Percentiles rank a stretch among this genome's conserved stretches.
Conservation (phyloP, 768 basidiomycete genomes). For the Kwoniella shandongensis region DNA sequence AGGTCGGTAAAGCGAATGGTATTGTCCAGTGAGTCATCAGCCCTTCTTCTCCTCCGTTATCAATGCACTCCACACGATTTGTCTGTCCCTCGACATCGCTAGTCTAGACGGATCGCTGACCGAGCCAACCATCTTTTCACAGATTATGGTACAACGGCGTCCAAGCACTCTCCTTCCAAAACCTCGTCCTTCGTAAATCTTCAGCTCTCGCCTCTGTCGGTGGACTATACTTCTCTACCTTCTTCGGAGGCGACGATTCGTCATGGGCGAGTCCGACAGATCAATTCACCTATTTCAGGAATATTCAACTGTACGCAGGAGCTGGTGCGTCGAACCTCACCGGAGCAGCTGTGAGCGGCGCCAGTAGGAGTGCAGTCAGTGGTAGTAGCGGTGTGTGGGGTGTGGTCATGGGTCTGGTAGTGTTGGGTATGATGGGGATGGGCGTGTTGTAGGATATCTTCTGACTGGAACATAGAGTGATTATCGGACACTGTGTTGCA, state of each 20-base stretch:
- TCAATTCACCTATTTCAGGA: constrained; percentile 73
- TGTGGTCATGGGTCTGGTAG: not conserved
- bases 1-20: constrained; percentile 69
- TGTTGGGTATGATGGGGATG: constrained; percentile 3
- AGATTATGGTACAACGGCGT: constrained; percentile 62
- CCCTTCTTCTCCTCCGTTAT: too few relatives aligned
- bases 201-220: constrained; percentile 60
- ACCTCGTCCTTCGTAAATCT: constrained; percentile 66
- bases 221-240: constrained; percentile 82
- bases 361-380: not conserved
- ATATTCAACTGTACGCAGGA: constrained; percentile 57
- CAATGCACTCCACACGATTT: too few relatives aligned
- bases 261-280: constrained; percentile 70
- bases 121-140: not conserved
- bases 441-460: not conserved
- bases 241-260: constrained; percentile 74
- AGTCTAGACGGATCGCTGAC: too few relatives aligned
- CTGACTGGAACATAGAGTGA: too few relatives aligned
- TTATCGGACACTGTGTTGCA: too few relatives aligned
- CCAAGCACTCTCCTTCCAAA: constrained; percentile 62
- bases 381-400: not conserved
- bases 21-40: constrained; percentile 60
- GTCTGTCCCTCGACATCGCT: too few relatives aligned
- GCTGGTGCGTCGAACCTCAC: constrained; percentile 24
- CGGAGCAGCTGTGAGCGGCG: constrained; percentile 15